Evolutionary conservation across 192 early-diverging fungal species (phyloP).

Genomic region (Podila epigama): DNA sequence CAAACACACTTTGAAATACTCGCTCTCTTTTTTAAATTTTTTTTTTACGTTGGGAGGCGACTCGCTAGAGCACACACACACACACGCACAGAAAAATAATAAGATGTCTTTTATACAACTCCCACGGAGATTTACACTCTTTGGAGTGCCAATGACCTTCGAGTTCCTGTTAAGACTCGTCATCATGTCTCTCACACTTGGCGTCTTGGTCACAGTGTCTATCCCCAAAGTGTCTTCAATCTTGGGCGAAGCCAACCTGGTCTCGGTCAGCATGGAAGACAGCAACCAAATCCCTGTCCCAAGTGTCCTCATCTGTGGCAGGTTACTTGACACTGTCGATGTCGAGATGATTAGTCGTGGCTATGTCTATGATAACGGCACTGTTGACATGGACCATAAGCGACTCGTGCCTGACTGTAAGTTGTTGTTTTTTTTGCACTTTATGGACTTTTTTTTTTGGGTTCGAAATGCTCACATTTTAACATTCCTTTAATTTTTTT

Average conservation of each 20-base stretch:
- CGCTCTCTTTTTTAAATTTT: no score
- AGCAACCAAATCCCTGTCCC: conserved; percentile 11
- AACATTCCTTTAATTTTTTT: neutral
- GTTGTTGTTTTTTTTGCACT: neutral
- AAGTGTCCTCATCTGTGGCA: conserved; percentile 11
- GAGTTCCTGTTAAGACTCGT: conserved; percentile 22
- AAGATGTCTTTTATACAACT: no score
- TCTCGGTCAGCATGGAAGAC: conserved; percentile 24
- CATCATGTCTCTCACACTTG: conserved; percentile 13
- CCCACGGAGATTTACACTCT: conserved; percentile 6
- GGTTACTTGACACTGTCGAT: neutral
- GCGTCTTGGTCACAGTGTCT: neutral
- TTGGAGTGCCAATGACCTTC: conserved; percentile 29
- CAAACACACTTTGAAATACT: no score
- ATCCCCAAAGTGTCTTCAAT: conserved; percentile 26
- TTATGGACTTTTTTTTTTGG: neutral
- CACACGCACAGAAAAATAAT: neutral
- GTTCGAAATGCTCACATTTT: neutral
- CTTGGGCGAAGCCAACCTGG: conserved; percentile 21
- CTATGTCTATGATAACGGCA: conserved; percentile 5
- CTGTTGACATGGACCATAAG: neutral
- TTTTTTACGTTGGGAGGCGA: no score
- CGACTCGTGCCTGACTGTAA: neutral
- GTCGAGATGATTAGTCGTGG: conserved; percentile 13
- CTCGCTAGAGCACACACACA: neutral